Percentiles rank a stretch among this genome's conserved stretches.
These are phyloP conservation scores for Pyronema domesticum DNA, from an alignment of 495 filamentous ascomycete genomes.

Conservation along the genomic window DNA sequence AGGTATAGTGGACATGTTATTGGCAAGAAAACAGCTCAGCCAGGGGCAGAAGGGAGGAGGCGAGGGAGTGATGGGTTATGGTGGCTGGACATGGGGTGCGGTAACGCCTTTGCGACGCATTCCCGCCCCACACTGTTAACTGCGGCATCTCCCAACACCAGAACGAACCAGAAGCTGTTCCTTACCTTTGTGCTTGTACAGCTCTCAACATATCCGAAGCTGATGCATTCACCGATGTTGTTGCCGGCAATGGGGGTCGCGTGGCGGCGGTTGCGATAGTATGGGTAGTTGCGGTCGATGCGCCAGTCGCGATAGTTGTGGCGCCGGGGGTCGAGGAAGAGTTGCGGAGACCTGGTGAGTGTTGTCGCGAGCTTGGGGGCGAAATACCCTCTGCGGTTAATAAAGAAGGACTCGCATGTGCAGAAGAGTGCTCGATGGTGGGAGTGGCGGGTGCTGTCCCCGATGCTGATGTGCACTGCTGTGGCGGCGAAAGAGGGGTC, in stretches of 20 bases:
- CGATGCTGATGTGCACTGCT: background rate
- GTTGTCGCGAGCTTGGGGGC: conserved; percentile 2
- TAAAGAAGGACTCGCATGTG: background rate
- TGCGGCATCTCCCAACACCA: background rate
- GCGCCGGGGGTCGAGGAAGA: background rate
- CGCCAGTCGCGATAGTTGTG: background rate
- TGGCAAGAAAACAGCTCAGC: background rate
- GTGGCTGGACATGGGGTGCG: background rate
- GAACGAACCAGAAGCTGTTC: background rate
- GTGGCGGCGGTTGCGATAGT: conserved; percentile 20
- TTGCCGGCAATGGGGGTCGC: conserved; percentile 22
- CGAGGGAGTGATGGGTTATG: background rate
- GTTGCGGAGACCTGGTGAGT: conserved; percentile 1
- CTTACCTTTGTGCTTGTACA: conserved; percentile 24
- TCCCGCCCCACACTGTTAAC: background rate
- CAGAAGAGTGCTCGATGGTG: background rate
- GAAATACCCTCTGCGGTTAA: background rate
- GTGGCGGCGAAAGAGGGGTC: conserved; percentile 2
- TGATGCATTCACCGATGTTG: conserved; percentile 15
- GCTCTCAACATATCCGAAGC: conserved; percentile 24
- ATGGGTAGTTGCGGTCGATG: conserved; percentile 19
- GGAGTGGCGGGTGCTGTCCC: background rate
- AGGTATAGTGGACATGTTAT: conserved; percentile 2
- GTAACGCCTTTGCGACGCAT: background rate
- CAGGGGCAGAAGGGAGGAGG: background rate